Evolutionary conservation across 371 early-diverging fungal species (phyloP).

Genomic region (Thermomucor indicae-seudaticae): DNA sequence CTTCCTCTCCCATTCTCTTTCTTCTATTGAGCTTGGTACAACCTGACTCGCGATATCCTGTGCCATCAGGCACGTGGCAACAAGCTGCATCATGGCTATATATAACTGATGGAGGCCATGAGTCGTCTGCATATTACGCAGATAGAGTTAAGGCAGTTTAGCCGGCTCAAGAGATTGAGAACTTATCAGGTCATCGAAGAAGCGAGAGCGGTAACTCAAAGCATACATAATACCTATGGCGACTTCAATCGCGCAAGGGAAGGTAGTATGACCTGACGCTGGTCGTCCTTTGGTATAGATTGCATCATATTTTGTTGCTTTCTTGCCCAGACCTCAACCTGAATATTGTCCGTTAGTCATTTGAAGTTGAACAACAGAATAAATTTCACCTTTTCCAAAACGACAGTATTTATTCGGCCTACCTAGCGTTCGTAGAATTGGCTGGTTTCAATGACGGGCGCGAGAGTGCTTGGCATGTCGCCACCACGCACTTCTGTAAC

Average conservation of each 20-base stretch:
- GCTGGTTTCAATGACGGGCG: too few species aligned
- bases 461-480: too few species aligned
- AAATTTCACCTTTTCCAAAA: constrained; percentile 48
- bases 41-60: constrained; percentile 35
- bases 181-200: constrained; percentile 35
- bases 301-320: constrained; percentile 60
- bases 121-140: constrained; percentile 4
- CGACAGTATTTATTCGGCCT: constrained; percentile 44
- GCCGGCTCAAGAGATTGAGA: too few species aligned
- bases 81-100: constrained; percentile 35
- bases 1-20: constrained; percentile 34
- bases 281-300: constrained; percentile 51
- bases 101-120: constrained; percentile 41
- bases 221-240: constrained; percentile 40
- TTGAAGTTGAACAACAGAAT: not conserved
- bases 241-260: constrained; percentile 44
- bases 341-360: constrained; percentile 1
- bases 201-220: constrained; percentile 30
- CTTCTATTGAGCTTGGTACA: constrained; percentile 32
- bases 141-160: not conserved
- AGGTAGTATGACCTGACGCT: constrained; percentile 27
- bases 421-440: too few species aligned
- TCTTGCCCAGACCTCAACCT: constrained; percentile 56
- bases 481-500: too few species aligned
- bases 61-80: constrained; percentile 36